These are phyloP conservation scores for Trichomonas vaginalis DNA, from an alignment of 208 protist species.

Conservation along the genomic window DNA sequence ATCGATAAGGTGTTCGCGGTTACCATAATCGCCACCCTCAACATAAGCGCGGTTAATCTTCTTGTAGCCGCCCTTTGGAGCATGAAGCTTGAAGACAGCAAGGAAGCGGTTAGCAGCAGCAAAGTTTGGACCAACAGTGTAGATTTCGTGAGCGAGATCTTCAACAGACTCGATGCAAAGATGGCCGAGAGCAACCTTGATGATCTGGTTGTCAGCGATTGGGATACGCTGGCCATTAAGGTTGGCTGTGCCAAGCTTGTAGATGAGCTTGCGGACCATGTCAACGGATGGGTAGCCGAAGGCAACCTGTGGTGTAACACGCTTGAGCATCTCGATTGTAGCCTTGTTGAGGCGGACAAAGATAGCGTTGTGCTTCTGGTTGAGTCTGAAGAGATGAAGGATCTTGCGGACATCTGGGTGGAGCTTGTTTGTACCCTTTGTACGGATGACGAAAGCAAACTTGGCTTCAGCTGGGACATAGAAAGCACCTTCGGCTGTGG, in stretches of 20 bases:
- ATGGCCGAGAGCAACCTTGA: conserved; percentile 77
- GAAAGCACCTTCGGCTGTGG: conserved; percentile 72
- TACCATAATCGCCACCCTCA: conserved; percentile 95
- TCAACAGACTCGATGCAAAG: conserved; percentile 86
- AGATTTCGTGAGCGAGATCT: conserved; percentile 98
- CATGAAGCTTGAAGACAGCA: conserved; percentile 94
- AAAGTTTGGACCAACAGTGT: conserved; percentile 92
- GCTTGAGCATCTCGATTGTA: conserved; percentile 91
- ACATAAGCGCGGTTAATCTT: conserved; percentile 88
- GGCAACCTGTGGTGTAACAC: conserved; percentile 93
- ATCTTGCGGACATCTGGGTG: conserved; percentile 90
- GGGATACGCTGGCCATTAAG: conserved; percentile 86
- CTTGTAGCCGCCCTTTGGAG: conserved; percentile 76
- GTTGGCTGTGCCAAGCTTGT: conserved; percentile 95
- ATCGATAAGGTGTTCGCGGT: conserved; percentile 97
- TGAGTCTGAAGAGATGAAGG: conserved; percentile 89
- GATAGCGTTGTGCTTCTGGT: conserved; percentile 96
- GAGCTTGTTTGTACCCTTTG: conserved; percentile 94
- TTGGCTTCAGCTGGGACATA: conserved; percentile 84
- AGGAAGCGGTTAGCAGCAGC: conserved; percentile 83
- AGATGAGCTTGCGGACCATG: conserved; percentile 84
- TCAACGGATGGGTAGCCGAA: conserved; percentile 87
- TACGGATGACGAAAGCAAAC: conserved; percentile 93
- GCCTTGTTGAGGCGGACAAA: conserved; percentile 98
- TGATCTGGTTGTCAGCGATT: conserved; percentile 75